Evolutionary conservation across 2,329 filamentous ascomycete species (phyloP), one percentile per base, ranked within the genome.

Genomic region (Ciborinia camelliae): DNA sequence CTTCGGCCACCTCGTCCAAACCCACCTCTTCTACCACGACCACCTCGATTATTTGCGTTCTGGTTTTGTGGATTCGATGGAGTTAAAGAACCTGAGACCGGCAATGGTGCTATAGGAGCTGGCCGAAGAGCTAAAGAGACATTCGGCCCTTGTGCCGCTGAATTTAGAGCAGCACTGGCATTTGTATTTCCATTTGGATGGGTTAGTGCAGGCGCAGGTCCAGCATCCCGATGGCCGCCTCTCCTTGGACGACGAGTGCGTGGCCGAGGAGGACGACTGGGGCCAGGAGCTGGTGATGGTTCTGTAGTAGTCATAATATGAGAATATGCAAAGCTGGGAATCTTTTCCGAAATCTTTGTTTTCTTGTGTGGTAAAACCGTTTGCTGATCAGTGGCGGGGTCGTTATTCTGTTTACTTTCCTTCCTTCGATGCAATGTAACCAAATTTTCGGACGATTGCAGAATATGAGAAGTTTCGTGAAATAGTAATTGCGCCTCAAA

Each of bases 11-110:
- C 71, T 68, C 71, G 62, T 23, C 66, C 67, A 60, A 63, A 57
- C 30, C 71, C 68, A 23, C 72, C 71, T 35, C 73, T 62, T 65
- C 70, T 69, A 15, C 71, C 69, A 67, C 67, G 63, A 39, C 67
- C 67, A 20, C 70, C 72, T 69, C 73, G 28, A 60, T 60, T 70
- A 59, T 68, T 67, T 26, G 64, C 58, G 65, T 65, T 71, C 32
- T 62, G n/a, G 18, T 62, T 45, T 35, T 30, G 35, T 32, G 37
- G 14, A 52, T 62, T 57, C 28, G 67, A 30, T 51, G 66, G 30
- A 15, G 63, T 30, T 23, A n/a, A 32, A 58, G 41, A 6, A 35
- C 35, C 43, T 26, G 51, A 20, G 9, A n/a, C 32, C 23, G 61
- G 20, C 23, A 48, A 10, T 30, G 70, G 65, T 51, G 62, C 48